Conservation (phyloP, 257 asterid genomes). For the Nicotiana attenuata region DNA sequence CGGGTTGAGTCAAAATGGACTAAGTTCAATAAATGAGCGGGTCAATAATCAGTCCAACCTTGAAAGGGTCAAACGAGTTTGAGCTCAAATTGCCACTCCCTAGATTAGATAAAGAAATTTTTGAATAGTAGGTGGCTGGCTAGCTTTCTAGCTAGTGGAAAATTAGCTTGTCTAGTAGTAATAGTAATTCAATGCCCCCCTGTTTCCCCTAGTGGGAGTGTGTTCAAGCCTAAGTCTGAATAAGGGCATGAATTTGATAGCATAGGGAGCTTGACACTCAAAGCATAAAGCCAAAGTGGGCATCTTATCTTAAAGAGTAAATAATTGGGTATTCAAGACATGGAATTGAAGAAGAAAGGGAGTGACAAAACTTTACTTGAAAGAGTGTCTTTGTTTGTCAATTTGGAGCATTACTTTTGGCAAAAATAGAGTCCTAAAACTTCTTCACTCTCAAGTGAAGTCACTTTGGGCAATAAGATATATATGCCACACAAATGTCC, state of each 20-base stretch:
- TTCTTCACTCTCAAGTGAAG: conserved; percentile 55
- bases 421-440: conserved; percentile 13
- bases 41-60: too few relatives aligned
- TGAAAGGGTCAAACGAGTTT: too few relatives aligned
- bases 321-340: conserved; percentile 31
- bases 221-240: conserved; percentile 27
- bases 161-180: not conserved
- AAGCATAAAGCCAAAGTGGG: conserved; percentile 36
- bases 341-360: conserved; percentile 36
- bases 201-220: not conserved
- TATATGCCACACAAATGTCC: not conserved
- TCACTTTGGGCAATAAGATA: conserved; percentile 28
- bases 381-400: conserved; percentile 36
- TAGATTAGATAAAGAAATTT: too few relatives aligned
- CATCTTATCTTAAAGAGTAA: conserved; percentile 37
- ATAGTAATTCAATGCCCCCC: not conserved
- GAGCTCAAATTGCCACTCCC: too few relatives aligned
- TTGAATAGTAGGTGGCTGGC: too few relatives aligned
- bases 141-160: too few relatives aligned
- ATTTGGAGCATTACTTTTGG: conserved; percentile 36
- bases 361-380: conserved; percentile 45
- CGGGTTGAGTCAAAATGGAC: too few relatives aligned
- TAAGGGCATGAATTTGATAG: conserved; percentile 22
- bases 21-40: too few relatives aligned
- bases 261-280: conserved; percentile 15